Conservation (phyloP, 495 filamentous ascomycete species). For the Podospora anserina region DNA sequence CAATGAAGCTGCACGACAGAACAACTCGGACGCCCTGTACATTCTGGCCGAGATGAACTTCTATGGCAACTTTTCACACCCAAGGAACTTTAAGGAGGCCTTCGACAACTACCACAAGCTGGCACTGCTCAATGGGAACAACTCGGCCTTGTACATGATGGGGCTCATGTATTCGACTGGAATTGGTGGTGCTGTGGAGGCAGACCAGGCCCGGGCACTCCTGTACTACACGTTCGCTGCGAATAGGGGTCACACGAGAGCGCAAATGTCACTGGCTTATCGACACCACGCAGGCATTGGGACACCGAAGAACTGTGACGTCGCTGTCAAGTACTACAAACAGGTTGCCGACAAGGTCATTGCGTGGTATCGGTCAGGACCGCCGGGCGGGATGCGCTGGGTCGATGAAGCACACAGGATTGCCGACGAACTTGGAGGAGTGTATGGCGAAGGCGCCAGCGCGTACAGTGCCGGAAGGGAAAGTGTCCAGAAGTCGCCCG, state of each 20-base stretch:
- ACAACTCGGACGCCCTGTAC: conserved; percentile 85
- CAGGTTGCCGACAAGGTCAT: conserved; percentile 92
- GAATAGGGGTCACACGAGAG: conserved; percentile 72
- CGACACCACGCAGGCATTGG: conserved; percentile 84
- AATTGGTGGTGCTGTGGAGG: conserved; percentile 74
- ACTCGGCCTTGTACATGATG: conserved; percentile 89
- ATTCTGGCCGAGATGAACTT: conserved; percentile 94
- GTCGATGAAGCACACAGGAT: conserved; percentile 70
- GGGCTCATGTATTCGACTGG: conserved; percentile 97
- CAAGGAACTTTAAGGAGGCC: conserved; percentile 75
- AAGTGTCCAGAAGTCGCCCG: conserved; percentile 64
- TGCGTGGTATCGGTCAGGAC: conserved; percentile 76
- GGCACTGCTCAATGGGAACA: conserved; percentile 76
- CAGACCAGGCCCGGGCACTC: conserved; percentile 87
- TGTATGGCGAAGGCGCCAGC: conserved; percentile 93
- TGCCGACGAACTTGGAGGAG: conserved; percentile 86
- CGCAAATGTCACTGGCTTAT: conserved; percentile 92
- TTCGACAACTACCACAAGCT: conserved; percentile 79
- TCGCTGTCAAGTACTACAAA: conserved; percentile 85
- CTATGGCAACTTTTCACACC: conserved; percentile 89
- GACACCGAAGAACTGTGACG: conserved; percentile 78
- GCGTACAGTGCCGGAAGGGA: conserved; percentile 87
- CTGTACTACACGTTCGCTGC: conserved; percentile 95
- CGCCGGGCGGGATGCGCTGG: conserved; percentile 82
- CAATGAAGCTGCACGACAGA: conserved; percentile 67